These are phyloP conservation scores for Claviceps digitariae DNA, from an alignment of 2,329 filamentous ascomycete genomes.

Conservation along the genomic window DNA sequence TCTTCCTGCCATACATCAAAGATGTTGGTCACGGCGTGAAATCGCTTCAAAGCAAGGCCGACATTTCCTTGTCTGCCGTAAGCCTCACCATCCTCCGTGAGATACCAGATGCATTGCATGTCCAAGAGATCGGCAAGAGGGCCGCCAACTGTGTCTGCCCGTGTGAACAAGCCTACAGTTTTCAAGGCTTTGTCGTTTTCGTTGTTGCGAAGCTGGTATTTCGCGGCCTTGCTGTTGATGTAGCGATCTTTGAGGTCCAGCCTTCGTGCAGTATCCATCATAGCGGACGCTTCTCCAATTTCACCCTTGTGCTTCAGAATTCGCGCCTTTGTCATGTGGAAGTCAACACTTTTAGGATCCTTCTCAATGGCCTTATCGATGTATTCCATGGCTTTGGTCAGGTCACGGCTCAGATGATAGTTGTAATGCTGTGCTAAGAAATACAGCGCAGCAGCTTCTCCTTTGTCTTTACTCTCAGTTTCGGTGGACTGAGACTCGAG, in stretches of 20 bases:
- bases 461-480: constrained; percentile 35
- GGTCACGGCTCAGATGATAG: constrained; percentile 74
- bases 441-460: constrained; percentile 71
- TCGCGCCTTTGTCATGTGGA: constrained; percentile 87
- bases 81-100: constrained; percentile 89
- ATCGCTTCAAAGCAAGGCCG: constrained; percentile 80
- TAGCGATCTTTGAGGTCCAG: constrained; percentile 87
- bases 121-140: constrained; percentile 84
- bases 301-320: constrained; percentile 88
- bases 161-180: constrained; percentile 87
- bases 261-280: constrained; percentile 76
- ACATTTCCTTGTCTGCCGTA: constrained; percentile 71
- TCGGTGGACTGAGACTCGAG: constrained; percentile 44
- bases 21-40: constrained; percentile 77
- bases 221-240: constrained; percentile 96
- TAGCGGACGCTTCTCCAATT: constrained; percentile 62
- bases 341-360: constrained; percentile 72
- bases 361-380: constrained; percentile 74
- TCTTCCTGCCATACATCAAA: constrained; percentile 98
- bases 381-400: constrained; percentile 67
- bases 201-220: constrained; percentile 89
- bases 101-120: constrained; percentile 97
- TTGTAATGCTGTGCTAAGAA: constrained; percentile 97
- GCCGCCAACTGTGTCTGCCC: constrained; percentile 77
- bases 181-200: constrained; percentile 75